Conservation (phyloP, 371 early-diverging fungal species). For the Mucor lusitanicus region DNA sequence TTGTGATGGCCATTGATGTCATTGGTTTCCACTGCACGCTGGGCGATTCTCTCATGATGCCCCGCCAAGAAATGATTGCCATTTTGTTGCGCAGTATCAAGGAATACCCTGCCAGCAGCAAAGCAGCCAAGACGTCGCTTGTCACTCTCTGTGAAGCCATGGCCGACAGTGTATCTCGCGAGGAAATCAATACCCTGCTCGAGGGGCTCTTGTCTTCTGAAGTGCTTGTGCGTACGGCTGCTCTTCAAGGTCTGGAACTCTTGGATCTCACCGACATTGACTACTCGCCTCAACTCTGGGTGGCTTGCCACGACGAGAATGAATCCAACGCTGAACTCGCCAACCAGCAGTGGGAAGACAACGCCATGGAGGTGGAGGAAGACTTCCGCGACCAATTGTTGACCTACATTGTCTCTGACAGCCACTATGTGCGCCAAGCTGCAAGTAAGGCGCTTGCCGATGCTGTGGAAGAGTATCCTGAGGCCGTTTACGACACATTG, state of each 20-base stretch:
- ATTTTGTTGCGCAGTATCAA: constrained; percentile 71
- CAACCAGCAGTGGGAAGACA: constrained; percentile 78
- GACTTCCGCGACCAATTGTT: constrained; percentile 57
- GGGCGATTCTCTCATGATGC: constrained; percentile 61
- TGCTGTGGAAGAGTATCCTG: constrained; percentile 58
- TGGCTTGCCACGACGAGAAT: constrained; percentile 71
- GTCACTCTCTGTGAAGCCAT: constrained; percentile 71
- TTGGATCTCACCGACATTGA: constrained; percentile 71
- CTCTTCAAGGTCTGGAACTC: constrained; percentile 71
- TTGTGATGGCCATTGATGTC: constrained; percentile 75
- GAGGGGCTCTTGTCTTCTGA: constrained; percentile 76
- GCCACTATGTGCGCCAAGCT: constrained; percentile 65
- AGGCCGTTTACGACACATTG: constrained; percentile 50
- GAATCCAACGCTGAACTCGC: constrained; percentile 74
- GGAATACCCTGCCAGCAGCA: constrained; percentile 67
- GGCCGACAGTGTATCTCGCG: constrained; percentile 52
- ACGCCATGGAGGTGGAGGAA: constrained; percentile 62
- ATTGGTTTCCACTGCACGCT: constrained; percentile 65
- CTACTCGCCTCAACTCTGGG: constrained; percentile 65
- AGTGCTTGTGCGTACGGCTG: constrained; percentile 76
- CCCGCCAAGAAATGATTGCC: constrained; percentile 75
- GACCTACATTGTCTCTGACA: constrained; percentile 56
- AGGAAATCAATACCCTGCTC: constrained; percentile 70
- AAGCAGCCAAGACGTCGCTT: constrained; percentile 61
- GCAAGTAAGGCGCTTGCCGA: constrained; percentile 75